A percentile compares a stretch with the other conserved stretches of the same genome.
Conservation (phyloP, 768 basidiomycete genomes). For the Tricholoma furcatifolium region DNA sequence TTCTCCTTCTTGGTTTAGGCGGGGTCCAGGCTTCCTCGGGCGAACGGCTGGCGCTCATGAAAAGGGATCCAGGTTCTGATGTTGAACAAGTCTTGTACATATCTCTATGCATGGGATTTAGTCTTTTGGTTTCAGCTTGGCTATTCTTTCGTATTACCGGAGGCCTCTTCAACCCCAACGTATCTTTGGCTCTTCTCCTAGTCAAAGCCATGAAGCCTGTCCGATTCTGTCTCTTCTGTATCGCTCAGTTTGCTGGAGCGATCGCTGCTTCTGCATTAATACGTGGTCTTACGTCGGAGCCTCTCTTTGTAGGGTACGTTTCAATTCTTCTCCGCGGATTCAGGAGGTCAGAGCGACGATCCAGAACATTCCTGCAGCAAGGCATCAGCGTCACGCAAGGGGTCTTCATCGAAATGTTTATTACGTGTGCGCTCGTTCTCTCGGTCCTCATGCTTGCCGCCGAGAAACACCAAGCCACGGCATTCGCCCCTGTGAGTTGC, state of each 20-base stretch:
- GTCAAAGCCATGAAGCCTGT: constrained; percentile 53
- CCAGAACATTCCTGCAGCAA: constrained; percentile 45
- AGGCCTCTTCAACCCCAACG: constrained; percentile 65
- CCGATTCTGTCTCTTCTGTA: constrained; percentile 56
- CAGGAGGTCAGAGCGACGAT: constrained; percentile 8
- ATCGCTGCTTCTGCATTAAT: constrained; percentile 60
- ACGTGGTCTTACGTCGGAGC: constrained; percentile 51
- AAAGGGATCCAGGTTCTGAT: constrained; percentile 22
- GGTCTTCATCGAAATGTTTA: constrained; percentile 73
- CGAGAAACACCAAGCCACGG: constrained; percentile 65
- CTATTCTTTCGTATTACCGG: constrained; percentile 63
- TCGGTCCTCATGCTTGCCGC: constrained; percentile 74
- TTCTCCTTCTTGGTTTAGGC: constrained; percentile 65
- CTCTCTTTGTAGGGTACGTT: constrained; percentile 52
- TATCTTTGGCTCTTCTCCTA: constrained; percentile 59
- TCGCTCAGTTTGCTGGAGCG: constrained; percentile 61
- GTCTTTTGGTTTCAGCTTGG: constrained; percentile 64
- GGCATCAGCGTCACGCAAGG: constrained; percentile 54
- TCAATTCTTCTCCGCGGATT: neutral
- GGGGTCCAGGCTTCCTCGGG: constrained; percentile 57
- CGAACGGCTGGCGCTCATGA: constrained; percentile 24
- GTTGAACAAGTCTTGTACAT: constrained; percentile 53
- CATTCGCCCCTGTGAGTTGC: constrained; percentile 58
- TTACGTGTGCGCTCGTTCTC: constrained; percentile 55
- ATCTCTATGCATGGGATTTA: constrained; percentile 58